Evolutionary conservation across 345 rosid species (phyloP).

Genomic region (Pistacia vera): DNA sequence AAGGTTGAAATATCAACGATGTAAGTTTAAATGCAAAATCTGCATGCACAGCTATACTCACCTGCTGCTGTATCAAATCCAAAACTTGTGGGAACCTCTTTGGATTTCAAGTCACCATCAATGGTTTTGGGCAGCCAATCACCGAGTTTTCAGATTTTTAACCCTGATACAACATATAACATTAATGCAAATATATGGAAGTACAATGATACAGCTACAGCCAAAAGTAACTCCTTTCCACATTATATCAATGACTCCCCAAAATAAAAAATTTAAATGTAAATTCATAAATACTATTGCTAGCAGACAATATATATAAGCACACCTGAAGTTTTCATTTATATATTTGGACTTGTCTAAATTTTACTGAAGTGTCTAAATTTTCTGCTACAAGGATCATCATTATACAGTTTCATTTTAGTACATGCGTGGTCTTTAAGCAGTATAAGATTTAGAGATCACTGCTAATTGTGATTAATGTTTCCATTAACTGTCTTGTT

Average conservation of each 20-base stretch:
- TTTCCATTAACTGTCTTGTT: too few relatives aligned
- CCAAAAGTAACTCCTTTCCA: not conserved
- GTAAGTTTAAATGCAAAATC: not conserved
- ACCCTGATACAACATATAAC: slow-evolving; percentile 42
- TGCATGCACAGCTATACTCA: slow-evolving; percentile 22
- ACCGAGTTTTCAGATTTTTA: slow-evolving; percentile 80
- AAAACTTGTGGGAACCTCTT: slow-evolving; percentile 97
- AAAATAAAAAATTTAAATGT: not conserved
- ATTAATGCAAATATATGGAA: not conserved
- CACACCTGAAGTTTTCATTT: slow-evolving; percentile 83
- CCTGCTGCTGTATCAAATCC: slow-evolving; percentile 99
- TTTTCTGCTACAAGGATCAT: too few relatives aligned
- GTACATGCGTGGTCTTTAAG: too few relatives aligned
- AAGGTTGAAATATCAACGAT: not conserved
- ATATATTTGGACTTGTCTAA: too few relatives aligned
- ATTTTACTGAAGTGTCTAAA: too few relatives aligned
- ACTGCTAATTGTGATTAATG: too few relatives aligned
- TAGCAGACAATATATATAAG: not conserved
- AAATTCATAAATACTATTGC: not conserved
- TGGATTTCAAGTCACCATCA: slow-evolving; percentile 97
- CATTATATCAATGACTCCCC: not conserved
- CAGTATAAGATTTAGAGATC: too few relatives aligned
- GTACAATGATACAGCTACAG: not conserved
- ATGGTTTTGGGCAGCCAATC: slow-evolving; percentile 98
- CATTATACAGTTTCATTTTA: too few relatives aligned